Base-by-base conservation (phyloP, 108 stramenopile genomes). In the Pseudonitzschia delicatissima region DNA sequence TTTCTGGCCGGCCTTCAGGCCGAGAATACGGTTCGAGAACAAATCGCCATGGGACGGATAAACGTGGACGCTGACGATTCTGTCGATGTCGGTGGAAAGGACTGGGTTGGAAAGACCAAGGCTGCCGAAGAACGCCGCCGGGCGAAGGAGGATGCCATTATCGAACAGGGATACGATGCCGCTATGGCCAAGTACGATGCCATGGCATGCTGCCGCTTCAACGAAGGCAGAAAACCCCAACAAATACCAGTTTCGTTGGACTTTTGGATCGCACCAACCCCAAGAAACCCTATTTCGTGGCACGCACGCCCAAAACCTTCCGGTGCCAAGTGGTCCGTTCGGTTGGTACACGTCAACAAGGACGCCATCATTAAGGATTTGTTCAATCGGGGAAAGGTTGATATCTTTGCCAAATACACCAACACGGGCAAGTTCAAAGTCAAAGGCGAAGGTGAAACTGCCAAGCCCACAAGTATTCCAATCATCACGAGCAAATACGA, bases 341-440 rank as follows among this genome's bases (percentile, higher is more conserved):
- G 93, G 3, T 73, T 94, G 37, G 66, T 94, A 1, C 93, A 94
- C 66, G 88, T 85, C 23, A 87, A 94, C 67, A 74, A 82, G 57
- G 86, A 82, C 68, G 88, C 86, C n/a, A 80, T 94, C n/a, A 63
- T 94, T 49, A 78, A 87, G 31, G 93, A 94, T 72, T 73, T 94
- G 48, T 94, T 89, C 65, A 57, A 79, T 39, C 71, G 73, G 29
- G 90, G 88, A 12, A 91, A 91, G 60, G 76, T 94, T 36, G 90
- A 91, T 45, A 66, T 91, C 32, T 94, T 82, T 80, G 90, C 81
- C 8, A 80, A 77, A 64, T 94, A 94, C 72, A 69, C 39, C 7
- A 91, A 90, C 67, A 82, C 80, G 4, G 93, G 88, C 6, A 27
- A 2, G 0, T 23, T 17, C 2, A 18, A 44, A 49, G 55, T 53